These are phyloP conservation scores for Heliamphora exappendiculata DNA, from an alignment of 148 eudicot species.

Conservation along the genomic window DNA sequence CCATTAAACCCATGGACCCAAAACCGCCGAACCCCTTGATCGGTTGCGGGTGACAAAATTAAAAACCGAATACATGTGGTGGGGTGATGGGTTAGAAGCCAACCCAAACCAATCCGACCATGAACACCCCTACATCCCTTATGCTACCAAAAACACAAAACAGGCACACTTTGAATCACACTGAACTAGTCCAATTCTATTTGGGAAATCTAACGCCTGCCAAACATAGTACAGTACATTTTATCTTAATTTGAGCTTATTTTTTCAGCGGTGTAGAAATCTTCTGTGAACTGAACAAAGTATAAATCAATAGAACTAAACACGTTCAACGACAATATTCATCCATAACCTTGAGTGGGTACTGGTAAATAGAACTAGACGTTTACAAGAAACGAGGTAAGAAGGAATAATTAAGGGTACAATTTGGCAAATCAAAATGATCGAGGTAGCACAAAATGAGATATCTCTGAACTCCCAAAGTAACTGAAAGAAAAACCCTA, in stretches of 20 bases:
- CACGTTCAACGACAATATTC: not conserved
- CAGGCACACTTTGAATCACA: not conserved
- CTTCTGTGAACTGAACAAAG: not conserved
- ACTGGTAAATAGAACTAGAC: not conserved
- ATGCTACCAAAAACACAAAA: no score
- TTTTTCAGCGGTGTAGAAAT: not conserved
- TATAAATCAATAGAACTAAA: not conserved
- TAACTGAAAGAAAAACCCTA: not conserved
- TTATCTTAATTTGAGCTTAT: no score
- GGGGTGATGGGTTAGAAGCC: no score
- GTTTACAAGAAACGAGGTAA: not conserved
- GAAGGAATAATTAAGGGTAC: not conserved
- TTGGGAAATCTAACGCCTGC: not conserved
- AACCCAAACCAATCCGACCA: no score
- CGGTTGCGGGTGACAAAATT: no score
- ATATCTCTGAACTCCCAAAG: not conserved
- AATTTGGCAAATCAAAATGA: not conserved
- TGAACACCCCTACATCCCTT: no score
- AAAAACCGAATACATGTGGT: no score
- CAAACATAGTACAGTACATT: not conserved
- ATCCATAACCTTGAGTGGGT: not conserved
- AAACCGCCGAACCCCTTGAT: no score
- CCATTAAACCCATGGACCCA: no score
- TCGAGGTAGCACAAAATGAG: not conserved
- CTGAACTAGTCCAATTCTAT: not conserved